These are phyloP conservation scores for Kwoniella shivajii DNA, from an alignment of 1,284 basidiomycete genomes.

Conservation along the genomic window DNA sequence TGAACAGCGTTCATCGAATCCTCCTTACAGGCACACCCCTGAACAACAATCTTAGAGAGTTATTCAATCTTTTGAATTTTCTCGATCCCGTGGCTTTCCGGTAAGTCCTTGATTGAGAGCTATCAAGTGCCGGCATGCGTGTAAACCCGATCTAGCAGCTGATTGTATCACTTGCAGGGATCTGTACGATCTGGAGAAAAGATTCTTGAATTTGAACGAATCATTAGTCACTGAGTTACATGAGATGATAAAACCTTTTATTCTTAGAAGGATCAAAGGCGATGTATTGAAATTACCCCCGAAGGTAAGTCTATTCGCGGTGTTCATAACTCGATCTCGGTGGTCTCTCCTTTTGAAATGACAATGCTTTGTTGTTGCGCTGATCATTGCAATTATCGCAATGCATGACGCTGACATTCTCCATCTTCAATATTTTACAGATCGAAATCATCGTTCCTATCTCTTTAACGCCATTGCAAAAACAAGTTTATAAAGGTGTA, in stretches of 20 bases:
- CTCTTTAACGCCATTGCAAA: constrained; percentile 84
- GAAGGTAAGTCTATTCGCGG: constrained; percentile 64
- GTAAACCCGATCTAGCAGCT: not conserved
- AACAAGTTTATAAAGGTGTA: constrained; percentile 82
- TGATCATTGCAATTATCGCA: not conserved
- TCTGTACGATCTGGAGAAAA: constrained; percentile 66
- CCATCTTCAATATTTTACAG: constrained; percentile 24
- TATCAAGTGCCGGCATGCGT: not conserved
- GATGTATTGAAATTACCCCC: constrained; percentile 90
- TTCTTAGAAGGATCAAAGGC: constrained; percentile 87
- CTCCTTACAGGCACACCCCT: constrained; percentile 95
- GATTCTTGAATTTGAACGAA: constrained; percentile 73
- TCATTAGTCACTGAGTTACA: constrained; percentile 78
- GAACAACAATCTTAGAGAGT: constrained; percentile 93
- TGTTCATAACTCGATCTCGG: too few species aligned
- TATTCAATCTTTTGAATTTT: constrained; percentile 95
- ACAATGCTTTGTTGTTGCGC: not conserved
- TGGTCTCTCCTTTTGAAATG: not conserved
- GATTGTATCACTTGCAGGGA: constrained; percentile 53
- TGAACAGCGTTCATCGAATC: constrained; percentile 77
- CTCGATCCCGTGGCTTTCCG: constrained; percentile 69
- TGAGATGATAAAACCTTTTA: constrained; percentile 77
- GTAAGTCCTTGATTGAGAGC: constrained; percentile 17
- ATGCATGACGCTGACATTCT: not conserved
- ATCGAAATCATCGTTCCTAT: constrained; percentile 79